Evolutionary conservation across 345 rosid genomes (phyloP).

Genomic region (Hirschfeldia incana): DNA sequence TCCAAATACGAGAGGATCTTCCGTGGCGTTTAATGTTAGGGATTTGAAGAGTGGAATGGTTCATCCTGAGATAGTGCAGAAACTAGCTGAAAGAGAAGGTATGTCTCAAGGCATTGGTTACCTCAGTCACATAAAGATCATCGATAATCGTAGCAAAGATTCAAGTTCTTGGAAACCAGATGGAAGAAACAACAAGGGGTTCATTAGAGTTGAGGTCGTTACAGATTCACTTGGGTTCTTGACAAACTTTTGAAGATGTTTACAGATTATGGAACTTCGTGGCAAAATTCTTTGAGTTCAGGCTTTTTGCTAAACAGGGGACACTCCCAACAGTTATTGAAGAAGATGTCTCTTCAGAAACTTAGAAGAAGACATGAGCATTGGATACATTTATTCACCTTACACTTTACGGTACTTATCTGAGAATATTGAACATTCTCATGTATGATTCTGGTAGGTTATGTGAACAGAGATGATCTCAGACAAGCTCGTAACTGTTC

Average conservation of each 20-base stretch:
- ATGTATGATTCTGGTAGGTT: conserved; percentile 32
- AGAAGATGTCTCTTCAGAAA: conserved; percentile 53
- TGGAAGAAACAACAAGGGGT: conserved; percentile 55
- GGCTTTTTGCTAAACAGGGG: conserved; percentile 67
- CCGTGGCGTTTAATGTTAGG: conserved; percentile 87
- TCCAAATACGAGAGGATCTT: conserved; percentile 96
- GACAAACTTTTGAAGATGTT: conserved; percentile 96
- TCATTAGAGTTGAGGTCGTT: conserved; percentile 81
- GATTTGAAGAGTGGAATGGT: conserved; percentile 66
- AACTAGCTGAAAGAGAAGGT: conserved; percentile 88
- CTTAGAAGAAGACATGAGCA: conserved; percentile 12
- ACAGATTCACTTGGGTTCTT: conserved; percentile 94
- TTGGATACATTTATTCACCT: neutral
- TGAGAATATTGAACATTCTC: conserved; percentile 9
- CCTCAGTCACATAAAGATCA: conserved; percentile 76
- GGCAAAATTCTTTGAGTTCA: conserved; percentile 81
- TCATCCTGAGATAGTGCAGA: conserved; percentile 86
- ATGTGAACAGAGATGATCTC: neutral
- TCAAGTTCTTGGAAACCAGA: conserved; percentile 63
- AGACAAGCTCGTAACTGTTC: too few relatives aligned
- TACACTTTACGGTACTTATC: conserved; percentile 25
- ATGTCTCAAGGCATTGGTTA: conserved; percentile 86
- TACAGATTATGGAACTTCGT: conserved; percentile 87
- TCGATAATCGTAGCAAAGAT: conserved; percentile 65
- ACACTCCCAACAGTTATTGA: conserved; percentile 77